Base-by-base conservation (phyloP, 2,329 filamentous ascomycete genomes). In the Neopestalotiopsis sp. region DNA sequence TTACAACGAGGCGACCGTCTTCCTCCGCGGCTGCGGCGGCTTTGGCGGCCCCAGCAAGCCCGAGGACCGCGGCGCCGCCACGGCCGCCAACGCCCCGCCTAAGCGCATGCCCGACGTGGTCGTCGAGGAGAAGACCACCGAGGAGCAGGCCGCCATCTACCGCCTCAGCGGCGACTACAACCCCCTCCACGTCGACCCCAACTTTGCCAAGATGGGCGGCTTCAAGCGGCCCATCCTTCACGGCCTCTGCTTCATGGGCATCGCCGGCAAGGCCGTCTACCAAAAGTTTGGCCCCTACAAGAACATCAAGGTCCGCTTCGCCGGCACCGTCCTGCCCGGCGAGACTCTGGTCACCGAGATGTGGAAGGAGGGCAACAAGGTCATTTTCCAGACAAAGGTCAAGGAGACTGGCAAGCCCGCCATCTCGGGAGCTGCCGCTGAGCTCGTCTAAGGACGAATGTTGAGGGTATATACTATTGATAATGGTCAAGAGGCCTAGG, bases 181-280 rank as follows among this genome's bases (percentile, higher is more conserved):
- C 86, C 96, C 96, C 14, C 90, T 99, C 1, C 96, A 99, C 84
- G 92, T 99, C 71, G 96, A 99, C 81, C 96, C 96, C 1, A 88
- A 90, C 64, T 98, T 99, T 82, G 94, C 94, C 83, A 96, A 96
- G 85, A 91, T 97, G 75, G 96, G 95, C 70, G 96, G 96, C 70
- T 99, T 99, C 90, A 92, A 96, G 83, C 89, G 86, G 34, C 96
- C 96, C 13, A 99, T 99, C 79, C 86, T 99, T 67, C 96, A 99
- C 85, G 96, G 96, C n/a, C 89, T 99, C 49, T 97, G 94, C 88
- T 96, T 91, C 79, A 95, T 99, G 77, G 96, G 96, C 74, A 90
- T 98, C 73, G 91, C 93, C 17, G 94, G 92, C 73, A 98, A 97
- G 87, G 94, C 95, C 70, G 90, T 99, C 53, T 92, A 95, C 79